Evolutionary conservation across 352 stramenopile genomes (phyloP).

Genomic region (Pilasporangium apinafurcum): DNA sequence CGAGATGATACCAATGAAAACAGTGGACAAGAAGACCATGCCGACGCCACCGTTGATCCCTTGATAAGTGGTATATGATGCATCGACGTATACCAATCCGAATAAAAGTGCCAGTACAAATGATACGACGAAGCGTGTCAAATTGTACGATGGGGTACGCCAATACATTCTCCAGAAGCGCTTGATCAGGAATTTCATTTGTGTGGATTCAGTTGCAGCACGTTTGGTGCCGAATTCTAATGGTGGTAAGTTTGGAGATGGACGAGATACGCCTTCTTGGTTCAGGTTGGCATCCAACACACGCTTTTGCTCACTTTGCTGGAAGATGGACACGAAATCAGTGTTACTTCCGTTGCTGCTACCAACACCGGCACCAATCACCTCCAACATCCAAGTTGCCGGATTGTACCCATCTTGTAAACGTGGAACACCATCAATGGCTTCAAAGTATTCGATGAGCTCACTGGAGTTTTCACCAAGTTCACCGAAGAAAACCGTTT

Average conservation of each 20-base stretch:
- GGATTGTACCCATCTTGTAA: slow-evolving; percentile 61
- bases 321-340: slow-evolving; percentile 17
- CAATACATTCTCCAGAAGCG: slow-evolving; percentile 41
- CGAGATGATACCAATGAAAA: slow-evolving; percentile 75
- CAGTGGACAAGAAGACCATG: slow-evolving; percentile 79
- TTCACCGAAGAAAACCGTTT: slow-evolving; percentile 68
- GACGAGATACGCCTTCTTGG: slow-evolving; percentile 15
- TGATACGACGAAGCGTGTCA: slow-evolving; percentile 47
- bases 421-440: slow-evolving; percentile 27
- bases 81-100: slow-evolving; percentile 35
- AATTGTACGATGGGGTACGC: slow-evolving; percentile 73
- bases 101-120: slow-evolving; percentile 24
- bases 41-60: slow-evolving; percentile 52
- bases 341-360: slow-evolving; percentile 6
- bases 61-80: slow-evolving; percentile 37
- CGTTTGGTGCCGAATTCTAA: slow-evolving; percentile 27
- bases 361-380: slow-evolving; percentile 58
- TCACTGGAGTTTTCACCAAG: slow-evolving; percentile 36
- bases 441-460: slow-evolving; percentile 38
- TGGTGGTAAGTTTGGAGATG: slow-evolving; percentile 4
- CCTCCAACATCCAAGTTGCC: too few species aligned
- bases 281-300: slow-evolving; percentile 14
- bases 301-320: slow-evolving; percentile 14
- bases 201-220: slow-evolving; percentile 13
- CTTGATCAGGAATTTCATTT: slow-evolving; percentile 26